phyloP scores from a whole-genome alignment of 768 basidiomycete species.

The Favolaschia claudopus region DNA sequence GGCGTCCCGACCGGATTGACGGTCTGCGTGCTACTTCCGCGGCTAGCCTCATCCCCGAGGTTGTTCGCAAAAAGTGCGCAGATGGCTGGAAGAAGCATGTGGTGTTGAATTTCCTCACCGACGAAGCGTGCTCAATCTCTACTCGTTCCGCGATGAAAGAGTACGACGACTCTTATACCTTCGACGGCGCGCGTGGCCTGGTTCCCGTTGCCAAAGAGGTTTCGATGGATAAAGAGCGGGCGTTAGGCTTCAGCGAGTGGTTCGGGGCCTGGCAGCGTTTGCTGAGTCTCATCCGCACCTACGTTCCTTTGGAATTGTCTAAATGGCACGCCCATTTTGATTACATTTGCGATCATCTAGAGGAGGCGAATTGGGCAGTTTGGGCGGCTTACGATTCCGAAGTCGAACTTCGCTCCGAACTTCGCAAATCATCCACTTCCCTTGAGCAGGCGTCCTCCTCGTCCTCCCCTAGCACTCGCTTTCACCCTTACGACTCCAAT shows the following conservation, averaged over 20 bases:
- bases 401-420: constrained; percentile 14
- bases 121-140: too few relatives aligned
- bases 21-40: too few relatives aligned
- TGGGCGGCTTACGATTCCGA: constrained; percentile 26
- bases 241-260: constrained; percentile 31
- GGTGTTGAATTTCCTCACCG: too few relatives aligned
- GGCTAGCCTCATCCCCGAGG: too few relatives aligned
- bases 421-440: background rate
- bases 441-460: constrained; percentile 7
- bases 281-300: constrained; percentile 14
- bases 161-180: background rate
- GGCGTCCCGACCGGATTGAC: too few relatives aligned
- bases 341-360: constrained; percentile 6
- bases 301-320: background rate
- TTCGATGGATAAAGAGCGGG: constrained; percentile 9
- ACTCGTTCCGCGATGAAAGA: too few relatives aligned
- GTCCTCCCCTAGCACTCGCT: background rate
- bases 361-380: constrained; percentile 15
- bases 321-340: constrained; percentile 25
- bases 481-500: too few relatives aligned
- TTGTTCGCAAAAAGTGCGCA: too few relatives aligned
- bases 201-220: constrained; percentile 9
- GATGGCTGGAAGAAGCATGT: too few relatives aligned
- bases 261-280: constrained; percentile 29
- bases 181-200: constrained; percentile 7